A percentile compares a stretch with the other conserved stretches of the same genome.
Evolutionary conservation across 495 filamentous ascomycete species (phyloP).

Genomic region (Talaromyces stipitatus): DNA sequence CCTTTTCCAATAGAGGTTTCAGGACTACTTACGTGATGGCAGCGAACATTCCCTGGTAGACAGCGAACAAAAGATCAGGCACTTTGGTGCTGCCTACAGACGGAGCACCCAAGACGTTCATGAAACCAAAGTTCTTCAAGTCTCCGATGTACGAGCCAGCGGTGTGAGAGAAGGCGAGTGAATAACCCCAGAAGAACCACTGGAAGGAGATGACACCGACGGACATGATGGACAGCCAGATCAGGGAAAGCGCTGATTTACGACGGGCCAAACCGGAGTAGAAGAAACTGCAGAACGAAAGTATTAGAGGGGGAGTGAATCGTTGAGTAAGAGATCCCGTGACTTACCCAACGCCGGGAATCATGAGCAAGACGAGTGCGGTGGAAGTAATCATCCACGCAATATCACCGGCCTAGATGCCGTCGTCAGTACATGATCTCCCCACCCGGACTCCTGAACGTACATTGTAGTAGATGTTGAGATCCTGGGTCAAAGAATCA

Average conservation of each 20-base stretch:
- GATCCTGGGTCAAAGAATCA: constrained; percentile 62
- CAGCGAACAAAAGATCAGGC: constrained; percentile 83
- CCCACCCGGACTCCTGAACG: constrained; percentile 10
- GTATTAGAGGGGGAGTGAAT: background rate
- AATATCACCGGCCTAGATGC: constrained; percentile 69
- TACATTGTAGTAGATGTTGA: constrained; percentile 82
- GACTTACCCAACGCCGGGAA: constrained; percentile 79
- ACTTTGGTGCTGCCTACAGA: constrained; percentile 74
- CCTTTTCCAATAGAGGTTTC: background rate
- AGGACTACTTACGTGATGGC: constrained; percentile 65
- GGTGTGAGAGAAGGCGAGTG: constrained; percentile 81
- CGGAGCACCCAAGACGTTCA: constrained; percentile 69
- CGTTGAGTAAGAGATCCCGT: background rate
- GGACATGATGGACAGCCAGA: constrained; percentile 98
- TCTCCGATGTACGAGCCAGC: constrained; percentile 80
- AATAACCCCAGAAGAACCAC: constrained; percentile 99
- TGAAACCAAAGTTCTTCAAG: constrained; percentile 79
- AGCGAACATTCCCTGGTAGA: constrained; percentile 98
- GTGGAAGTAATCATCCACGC: constrained; percentile 85
- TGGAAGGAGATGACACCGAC: constrained; percentile 85
- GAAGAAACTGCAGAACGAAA: constrained; percentile 60
- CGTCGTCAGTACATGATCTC: constrained; percentile 9
- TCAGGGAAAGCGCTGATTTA: constrained; percentile 89
- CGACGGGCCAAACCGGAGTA: constrained; percentile 96
- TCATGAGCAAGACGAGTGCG: constrained; percentile 93